Evolutionary conservation across 2,329 filamentous ascomycete species (phyloP).

Genomic region (Lachnellula cervina): DNA sequence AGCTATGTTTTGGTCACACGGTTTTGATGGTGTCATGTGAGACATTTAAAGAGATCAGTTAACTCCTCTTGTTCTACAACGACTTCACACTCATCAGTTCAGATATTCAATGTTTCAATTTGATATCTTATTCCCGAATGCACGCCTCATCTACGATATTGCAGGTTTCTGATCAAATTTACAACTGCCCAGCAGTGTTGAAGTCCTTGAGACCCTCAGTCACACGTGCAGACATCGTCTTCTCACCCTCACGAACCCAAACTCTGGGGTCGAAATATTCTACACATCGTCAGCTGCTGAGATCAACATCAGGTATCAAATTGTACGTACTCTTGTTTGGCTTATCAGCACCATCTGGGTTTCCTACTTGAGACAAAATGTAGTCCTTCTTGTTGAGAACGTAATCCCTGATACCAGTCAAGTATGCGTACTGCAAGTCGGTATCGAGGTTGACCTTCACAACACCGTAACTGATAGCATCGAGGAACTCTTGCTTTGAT

Average conservation of each 20-base stretch:
- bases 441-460: conserved; percentile 99
- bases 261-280: conserved; percentile 42
- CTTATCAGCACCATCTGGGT: conserved; percentile 94
- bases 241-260: conserved; percentile 95
- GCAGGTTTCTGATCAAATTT: conserved; percentile 34
- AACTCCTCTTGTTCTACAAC: no score
- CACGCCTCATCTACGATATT: background rate
- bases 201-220: conserved; percentile 83
- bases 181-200: conserved; percentile 76
- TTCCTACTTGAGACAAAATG: conserved; percentile 79
- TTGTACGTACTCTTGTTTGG: conserved; percentile 75
- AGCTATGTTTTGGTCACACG: no score
- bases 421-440: conserved; percentile 94
- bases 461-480: conserved; percentile 88
- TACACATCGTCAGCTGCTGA: background rate
- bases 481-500: conserved; percentile 80
- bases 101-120: background rate
- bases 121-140: background rate
- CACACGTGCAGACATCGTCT: conserved; percentile 86
- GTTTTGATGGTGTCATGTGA: no score
- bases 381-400: conserved; percentile 94
- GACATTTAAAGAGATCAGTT: no score
- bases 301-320: background rate
- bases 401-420: conserved; percentile 89
- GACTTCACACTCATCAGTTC: no score